phyloP scores from a whole-genome alignment of 306 rosid species.

The Dicorynia guianensis region DNA sequence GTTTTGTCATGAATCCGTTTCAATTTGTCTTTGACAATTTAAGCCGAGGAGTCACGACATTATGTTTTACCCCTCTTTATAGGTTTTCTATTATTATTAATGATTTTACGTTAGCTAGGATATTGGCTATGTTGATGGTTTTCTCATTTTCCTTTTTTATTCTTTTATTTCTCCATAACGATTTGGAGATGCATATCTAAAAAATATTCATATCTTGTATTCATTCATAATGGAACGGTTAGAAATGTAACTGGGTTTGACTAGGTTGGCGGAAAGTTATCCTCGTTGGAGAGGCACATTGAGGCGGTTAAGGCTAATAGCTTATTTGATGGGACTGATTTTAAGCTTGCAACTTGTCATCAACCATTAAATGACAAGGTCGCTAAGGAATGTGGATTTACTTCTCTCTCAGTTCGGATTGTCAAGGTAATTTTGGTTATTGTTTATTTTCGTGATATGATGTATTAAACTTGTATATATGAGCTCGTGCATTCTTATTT shows the following conservation, averaged over 20 bases:
- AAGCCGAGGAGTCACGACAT: too few species aligned
- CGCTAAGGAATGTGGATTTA: conserved; percentile 83
- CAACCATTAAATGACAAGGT: conserved; percentile 62
- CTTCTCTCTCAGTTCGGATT: conserved; percentile 81
- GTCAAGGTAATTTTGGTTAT: conserved; percentile 60
- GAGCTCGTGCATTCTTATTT: background rate
- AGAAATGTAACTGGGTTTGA: conserved; percentile 14
- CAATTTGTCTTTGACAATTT: too few species aligned
- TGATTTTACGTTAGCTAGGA: too few species aligned
- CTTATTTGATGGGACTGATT: conserved; percentile 75
- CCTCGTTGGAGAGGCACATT: conserved; percentile 71
- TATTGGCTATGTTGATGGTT: too few species aligned
- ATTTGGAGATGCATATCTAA: too few species aligned
- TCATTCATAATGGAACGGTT: background rate
- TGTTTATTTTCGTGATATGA: background rate
- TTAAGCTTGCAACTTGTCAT: conserved; percentile 85
- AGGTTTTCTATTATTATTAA: too few species aligned
- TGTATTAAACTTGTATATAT: background rate
- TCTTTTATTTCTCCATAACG: too few species aligned
- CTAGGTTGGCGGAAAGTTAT: conserved; percentile 79
- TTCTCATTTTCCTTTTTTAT: too few species aligned
- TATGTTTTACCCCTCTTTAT: too few species aligned
- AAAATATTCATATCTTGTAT: too few species aligned
- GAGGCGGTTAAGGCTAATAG: conserved; percentile 53
- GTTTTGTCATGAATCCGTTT: background rate